Conservation (phyloP, 768 basidiomycete species). For the Infundibulicybe gibba region DNA sequence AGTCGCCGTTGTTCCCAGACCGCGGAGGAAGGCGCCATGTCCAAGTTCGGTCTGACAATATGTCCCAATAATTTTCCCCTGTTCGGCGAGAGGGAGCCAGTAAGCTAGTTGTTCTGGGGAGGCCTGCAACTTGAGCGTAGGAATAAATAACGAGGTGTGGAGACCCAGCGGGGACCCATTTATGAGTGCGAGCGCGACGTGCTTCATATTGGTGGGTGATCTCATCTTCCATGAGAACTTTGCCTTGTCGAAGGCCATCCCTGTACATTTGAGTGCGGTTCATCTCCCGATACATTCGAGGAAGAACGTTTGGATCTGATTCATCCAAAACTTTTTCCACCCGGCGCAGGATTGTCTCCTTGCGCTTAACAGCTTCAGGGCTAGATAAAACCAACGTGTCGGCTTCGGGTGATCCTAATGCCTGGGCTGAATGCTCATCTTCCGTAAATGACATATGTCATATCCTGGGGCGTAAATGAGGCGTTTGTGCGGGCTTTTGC, state of each 20-base stretch:
- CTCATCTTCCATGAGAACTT: constrained; percentile 15
- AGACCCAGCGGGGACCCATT: constrained; percentile 22
- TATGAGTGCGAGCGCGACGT: constrained; percentile 4
- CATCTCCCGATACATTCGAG: constrained; percentile 11
- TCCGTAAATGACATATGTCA: too few species aligned
- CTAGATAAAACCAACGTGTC: background rate
- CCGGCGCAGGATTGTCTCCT: constrained; percentile 8
- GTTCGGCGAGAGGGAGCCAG: constrained; percentile 19
- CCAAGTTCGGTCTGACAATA: constrained; percentile 13
- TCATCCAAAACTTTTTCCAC: constrained; percentile 10
- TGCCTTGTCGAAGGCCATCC: constrained; percentile 17
- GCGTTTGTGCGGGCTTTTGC: too few species aligned
- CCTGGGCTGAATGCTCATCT: too few species aligned
- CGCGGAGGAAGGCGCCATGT: constrained; percentile 20
- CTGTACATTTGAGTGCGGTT: constrained; percentile 16
- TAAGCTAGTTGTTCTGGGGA: constrained; percentile 15
- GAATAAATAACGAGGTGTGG: constrained; percentile 19
- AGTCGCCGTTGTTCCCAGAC: constrained; percentile 21
- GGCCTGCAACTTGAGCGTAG: constrained; percentile 16
- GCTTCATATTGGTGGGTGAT: constrained; percentile 7
- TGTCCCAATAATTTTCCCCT: constrained; percentile 15
- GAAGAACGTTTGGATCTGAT: constrained; percentile 2
- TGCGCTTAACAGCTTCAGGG: constrained; percentile 4
- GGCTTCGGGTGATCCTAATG: too few species aligned
- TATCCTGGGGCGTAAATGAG: too few species aligned